Evolutionary conservation across 2,329 filamentous ascomycete species (phyloP), one percentile per base, ranked within the genome.

Genomic region (Leptographium wingfieldii): DNA sequence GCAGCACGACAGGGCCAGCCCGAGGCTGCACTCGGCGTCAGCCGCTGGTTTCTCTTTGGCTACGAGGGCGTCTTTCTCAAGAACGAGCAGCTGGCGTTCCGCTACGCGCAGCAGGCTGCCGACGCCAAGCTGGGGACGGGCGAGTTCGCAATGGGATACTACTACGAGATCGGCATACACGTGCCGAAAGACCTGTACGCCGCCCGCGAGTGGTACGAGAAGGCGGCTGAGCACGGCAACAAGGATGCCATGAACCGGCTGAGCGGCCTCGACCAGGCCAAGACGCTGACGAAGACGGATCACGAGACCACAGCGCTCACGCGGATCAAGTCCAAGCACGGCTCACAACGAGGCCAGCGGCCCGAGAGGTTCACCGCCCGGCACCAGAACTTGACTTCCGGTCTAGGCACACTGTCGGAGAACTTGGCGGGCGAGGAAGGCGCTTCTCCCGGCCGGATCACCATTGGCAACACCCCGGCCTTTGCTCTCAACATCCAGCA

Each of bases 21-120:
- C 0, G 94, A 99, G 71, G 94, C 92, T 0, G 91, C 96, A 62
- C 88, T 99, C 73, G 91, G 92, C 33, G 91, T 99, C 63, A 97
- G 92, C 73, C 94, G 96, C 73, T 99, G 94, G 94, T 99, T 97
- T 70, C 79, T 99, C 33, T 97, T 95, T 68, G 94, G 94, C 3
- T 92, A 94, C 65, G 92, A 97, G 66, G 87, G 87, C 27, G 80
- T 95, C 7, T 96, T 99, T 69, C 83, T 89, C 62, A 97, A 97
- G 79, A 97, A 96, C 68, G 94, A 99, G 73, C 88, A 92, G 69
- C 76, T 97, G 56, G 92, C 94, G 7, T 99, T 89, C 73, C 87
- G 84, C 57, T 97, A 96, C 69, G 94, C 94, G 1, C 84, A 92
- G 67, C 83, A 92, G 65, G 94, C 94, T 12, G 92, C 94, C 10